A percentile compares a stretch with the other conserved stretches of the same genome.
These are phyloP conservation scores for Ascochyta viciae-villosae DNA, from an alignment of 2,329 filamentous ascomycete genomes.

Conservation along the genomic window DNA sequence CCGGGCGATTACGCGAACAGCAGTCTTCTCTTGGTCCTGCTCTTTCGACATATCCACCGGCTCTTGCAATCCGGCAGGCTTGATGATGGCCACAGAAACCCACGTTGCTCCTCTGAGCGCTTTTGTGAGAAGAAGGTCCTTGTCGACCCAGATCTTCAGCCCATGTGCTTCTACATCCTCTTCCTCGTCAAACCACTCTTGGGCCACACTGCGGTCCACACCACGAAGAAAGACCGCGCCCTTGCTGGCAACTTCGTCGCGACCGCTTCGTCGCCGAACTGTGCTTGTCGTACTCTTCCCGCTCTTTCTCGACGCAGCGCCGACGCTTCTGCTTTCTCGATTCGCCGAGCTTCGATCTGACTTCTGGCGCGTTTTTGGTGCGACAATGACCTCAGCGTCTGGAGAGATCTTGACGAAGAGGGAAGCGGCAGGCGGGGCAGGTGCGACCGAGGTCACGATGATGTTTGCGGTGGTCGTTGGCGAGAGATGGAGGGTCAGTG, in stretches of 20 bases:
- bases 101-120: conserved; percentile 78
- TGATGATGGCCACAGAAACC: conserved; percentile 85
- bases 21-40: conserved; percentile 63
- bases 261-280: conserved; percentile 63
- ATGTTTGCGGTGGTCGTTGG: conserved; percentile 96
- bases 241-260: conserved; percentile 71
- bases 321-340: conserved; percentile 79
- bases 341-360: conserved; percentile 63
- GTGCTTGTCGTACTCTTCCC: conserved; percentile 78
- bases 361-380: conserved; percentile 85
- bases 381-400: conserved; percentile 96
- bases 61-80: conserved; percentile 77
- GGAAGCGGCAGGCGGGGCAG: conserved; percentile 69
- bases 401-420: conserved; percentile 92
- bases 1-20: conserved; percentile 76
- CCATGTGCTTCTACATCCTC: conserved; percentile 56
- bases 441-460: conserved; percentile 81
- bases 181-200: conserved; percentile 80
- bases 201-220: conserved; percentile 72
- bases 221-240: conserved; percentile 78
- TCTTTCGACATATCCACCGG: conserved; percentile 76
- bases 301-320: conserved; percentile 80
- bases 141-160: conserved; percentile 84
- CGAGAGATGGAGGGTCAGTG: conserved; percentile 89
- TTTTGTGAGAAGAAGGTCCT: conserved; percentile 74